Base-by-base conservation (phyloP, 169 alveolate species). In the Plasmodium fragile region DNA sequence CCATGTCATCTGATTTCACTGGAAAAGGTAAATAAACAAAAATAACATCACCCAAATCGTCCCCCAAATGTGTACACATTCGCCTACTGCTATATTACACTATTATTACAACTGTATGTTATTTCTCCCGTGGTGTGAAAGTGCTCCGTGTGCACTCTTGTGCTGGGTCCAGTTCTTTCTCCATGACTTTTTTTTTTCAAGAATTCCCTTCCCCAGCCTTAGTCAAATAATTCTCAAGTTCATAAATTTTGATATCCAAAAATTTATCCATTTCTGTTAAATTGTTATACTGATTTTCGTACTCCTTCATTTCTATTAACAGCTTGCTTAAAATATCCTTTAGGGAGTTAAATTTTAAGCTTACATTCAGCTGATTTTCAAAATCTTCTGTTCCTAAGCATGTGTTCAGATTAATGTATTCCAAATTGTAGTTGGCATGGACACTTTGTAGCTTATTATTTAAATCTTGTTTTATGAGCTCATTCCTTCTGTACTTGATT, bases 341-440 rank as follows among this genome's bases (percentile, higher is more conserved):
- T 53, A 85, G 80, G 28, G 93, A 85, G 41, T 85, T 85, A 85
- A 85, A 85, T 32, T 85, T 85, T 43, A 85, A 85, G 65, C 93
- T 85, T 18, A 83, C 93, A 73, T 75, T 85, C 43, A 85, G 52
- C 30, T 85, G 93, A 53, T 75, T 85, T 75, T 85, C 93, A 85
- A 85, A 85, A 85, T 85, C 85, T 75, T 85, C 93, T 28, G 93
- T 85, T 49, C 93, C 93, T 73, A 85, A 73, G 41, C 93, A 85
- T 85, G 73, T 85, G 80, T 85, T 85, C 80, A 85, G 59, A 77
- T 77, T 49, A 85, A 85, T 85, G 69, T 85, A 85, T 39, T 85
- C 93, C 79, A 85, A 85, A 85, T 85, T 85, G 45, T 85, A 85
- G 41, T 85, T 85, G 18, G 77, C 39, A 75, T 69, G 73, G 18